phyloP scores from a whole-genome alignment of 2,329 filamentous ascomycete genomes.

The Verticillium longisporum region DNA sequence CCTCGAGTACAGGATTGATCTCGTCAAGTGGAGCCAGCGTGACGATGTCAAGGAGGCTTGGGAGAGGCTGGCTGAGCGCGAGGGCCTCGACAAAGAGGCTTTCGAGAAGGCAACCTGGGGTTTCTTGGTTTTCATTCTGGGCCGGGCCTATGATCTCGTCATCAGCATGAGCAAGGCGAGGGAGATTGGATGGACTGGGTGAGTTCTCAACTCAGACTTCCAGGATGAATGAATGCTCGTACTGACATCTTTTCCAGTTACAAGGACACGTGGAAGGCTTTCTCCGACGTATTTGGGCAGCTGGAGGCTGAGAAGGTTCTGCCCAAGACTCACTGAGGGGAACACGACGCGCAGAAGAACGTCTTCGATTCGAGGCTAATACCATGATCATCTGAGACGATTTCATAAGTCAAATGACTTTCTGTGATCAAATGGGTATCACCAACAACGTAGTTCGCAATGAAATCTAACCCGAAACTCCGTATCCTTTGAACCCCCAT shows the following conservation, averaged over 20 bases:
- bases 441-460: neutral
- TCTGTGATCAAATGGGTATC: neutral
- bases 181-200: conserved; percentile 32
- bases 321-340: conserved; percentile 7
- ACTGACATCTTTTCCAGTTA: conserved; percentile 11
- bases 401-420: neutral
- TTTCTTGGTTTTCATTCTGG: conserved; percentile 34
- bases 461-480: neutral
- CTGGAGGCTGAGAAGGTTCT: conserved; percentile 18
- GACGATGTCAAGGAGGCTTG: conserved; percentile 30
- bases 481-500: neutral
- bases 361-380: neutral
- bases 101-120: conserved; percentile 34
- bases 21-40: conserved; percentile 31
- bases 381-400: neutral
- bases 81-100: conserved; percentile 25
- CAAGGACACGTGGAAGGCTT: conserved; percentile 21
- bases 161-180: conserved; percentile 37
- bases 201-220: neutral
- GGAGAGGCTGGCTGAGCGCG: conserved; percentile 27
- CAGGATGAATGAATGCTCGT: too few relatives aligned
- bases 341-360: neutral
- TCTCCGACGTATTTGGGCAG: conserved; percentile 17
- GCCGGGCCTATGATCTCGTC: conserved; percentile 30
- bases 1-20: conserved; percentile 29